phyloP scores from a whole-genome alignment of 176 grass and related monocot species.

The Poa annua region DNA sequence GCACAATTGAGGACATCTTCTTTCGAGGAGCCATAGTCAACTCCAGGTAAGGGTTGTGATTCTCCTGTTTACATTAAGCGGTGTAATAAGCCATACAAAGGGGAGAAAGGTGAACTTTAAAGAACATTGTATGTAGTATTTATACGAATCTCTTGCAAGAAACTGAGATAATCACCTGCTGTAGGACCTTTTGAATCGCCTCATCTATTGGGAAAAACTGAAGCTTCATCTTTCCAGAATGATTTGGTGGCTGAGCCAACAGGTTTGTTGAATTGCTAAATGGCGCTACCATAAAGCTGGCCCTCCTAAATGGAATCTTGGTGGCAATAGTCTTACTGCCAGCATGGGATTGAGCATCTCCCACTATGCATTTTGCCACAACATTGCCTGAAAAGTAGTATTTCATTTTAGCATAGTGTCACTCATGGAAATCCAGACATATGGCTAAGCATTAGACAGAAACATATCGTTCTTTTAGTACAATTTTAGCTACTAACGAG shows the following conservation, averaged over 20 bases:
- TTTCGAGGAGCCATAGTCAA: conserved; percentile 81
- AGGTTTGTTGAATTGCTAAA: conserved; percentile 38
- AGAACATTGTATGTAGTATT: conserved; percentile 14
- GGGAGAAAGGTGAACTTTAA: conserved; percentile 15
- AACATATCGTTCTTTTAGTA: not conserved
- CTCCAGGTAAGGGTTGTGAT: conserved; percentile 87
- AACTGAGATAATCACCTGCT: conserved; percentile 61
- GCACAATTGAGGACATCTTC: conserved; percentile 96
- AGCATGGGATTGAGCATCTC: conserved; percentile 20
- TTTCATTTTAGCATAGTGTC: conserved; percentile 30
- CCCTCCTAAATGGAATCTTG: conserved; percentile 23
- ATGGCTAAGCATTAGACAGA: not conserved
- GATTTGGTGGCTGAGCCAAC: conserved; percentile 39
- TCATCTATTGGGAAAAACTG: conserved; percentile 90
- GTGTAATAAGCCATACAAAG: conserved; percentile 32
- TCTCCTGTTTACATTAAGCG: conserved; percentile 59
- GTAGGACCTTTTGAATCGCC: conserved; percentile 55
- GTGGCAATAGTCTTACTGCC: not conserved
- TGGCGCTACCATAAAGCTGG: conserved; percentile 29
- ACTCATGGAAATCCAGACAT: not conserved
- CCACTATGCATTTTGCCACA: conserved; percentile 36
- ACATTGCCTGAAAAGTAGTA: conserved; percentile 59
- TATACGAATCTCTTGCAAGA: conserved; percentile 19
- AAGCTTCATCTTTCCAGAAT: conserved; percentile 76
- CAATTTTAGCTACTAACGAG: not conserved